Evolutionary conservation across 805 yeast species (phyloP).

Genomic region (Cyberlindnera misumaiensis): DNA sequence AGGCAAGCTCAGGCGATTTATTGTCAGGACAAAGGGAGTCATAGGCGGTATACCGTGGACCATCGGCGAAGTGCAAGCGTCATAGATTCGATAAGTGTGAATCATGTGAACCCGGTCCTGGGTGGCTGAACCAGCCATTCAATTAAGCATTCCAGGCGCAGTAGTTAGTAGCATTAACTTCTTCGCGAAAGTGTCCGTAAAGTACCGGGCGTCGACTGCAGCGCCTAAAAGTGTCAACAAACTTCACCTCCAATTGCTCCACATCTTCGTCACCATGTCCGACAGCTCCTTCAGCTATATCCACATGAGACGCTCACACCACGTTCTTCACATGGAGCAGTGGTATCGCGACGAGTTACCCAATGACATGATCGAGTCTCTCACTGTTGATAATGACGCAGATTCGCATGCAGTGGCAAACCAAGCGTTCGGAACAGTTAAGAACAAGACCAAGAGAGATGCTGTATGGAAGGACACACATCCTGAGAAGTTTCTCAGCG

Average conservation of each 20-base stretch:
- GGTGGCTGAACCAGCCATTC: too few relatives aligned
- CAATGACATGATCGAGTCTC: conserved; percentile 22
- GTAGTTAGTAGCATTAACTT: too few relatives aligned
- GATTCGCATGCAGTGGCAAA: conserved; percentile 7
- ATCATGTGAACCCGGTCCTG: too few relatives aligned
- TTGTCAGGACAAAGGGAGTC: too few relatives aligned
- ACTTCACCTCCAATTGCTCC: background rate
- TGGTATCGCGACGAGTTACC: conserved; percentile 25
- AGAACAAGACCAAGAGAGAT: conserved; percentile 13
- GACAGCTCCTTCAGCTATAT: conserved; percentile 7
- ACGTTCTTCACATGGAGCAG: conserved; percentile 26
- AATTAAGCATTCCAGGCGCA: too few relatives aligned
- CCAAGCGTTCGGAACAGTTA: conserved; percentile 21
- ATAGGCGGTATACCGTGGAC: too few relatives aligned
- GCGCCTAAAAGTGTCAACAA: too few relatives aligned
- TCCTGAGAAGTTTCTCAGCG: conserved; percentile 18
- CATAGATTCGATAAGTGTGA: too few relatives aligned
- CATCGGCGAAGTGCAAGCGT: too few relatives aligned
- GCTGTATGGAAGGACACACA: conserved; percentile 25
- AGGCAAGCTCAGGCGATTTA: too few relatives aligned
- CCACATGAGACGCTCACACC: conserved; percentile 24
- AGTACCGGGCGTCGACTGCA: too few relatives aligned
- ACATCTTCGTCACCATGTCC: background rate
- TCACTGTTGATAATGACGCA: conserved; percentile 11
- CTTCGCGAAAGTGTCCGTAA: too few relatives aligned